Evolutionary conservation across 176 grass and related monocot genomes (phyloP).

Genomic region (Avena atlantica): DNA sequence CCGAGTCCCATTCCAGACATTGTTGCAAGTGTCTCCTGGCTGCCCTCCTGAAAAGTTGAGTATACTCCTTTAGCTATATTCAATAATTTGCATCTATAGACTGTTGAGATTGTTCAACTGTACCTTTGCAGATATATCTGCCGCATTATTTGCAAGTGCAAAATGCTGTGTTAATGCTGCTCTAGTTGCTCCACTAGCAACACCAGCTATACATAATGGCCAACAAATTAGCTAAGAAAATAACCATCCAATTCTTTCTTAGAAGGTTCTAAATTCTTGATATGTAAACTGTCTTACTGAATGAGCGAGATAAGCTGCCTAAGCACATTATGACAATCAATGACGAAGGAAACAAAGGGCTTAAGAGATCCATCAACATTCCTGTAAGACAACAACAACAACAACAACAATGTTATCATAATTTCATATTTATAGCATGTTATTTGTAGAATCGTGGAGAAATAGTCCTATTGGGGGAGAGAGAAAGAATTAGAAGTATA

Average conservation of each 20-base stretch:
- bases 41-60: constrained; percentile 76
- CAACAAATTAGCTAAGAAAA: constrained; percentile 28
- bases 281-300: constrained; percentile 76
- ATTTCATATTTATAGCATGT: constrained; percentile 8
- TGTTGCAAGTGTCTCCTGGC: constrained; percentile 96
- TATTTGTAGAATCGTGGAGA: background rate
- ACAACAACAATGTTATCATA: constrained; percentile 11
- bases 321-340: constrained; percentile 87
- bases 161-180: constrained; percentile 96
- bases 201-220: constrained; percentile 65
- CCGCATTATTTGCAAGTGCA: constrained; percentile 87
- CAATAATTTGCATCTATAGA: constrained; percentile 32
- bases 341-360: constrained; percentile 94
- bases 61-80: constrained; percentile 39
- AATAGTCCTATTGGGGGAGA: background rate
- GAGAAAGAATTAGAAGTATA: background rate
- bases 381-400: constrained; percentile 62
- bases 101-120: constrained; percentile 3
- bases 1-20: constrained; percentile 92
- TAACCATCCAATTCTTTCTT: constrained; percentile 15
- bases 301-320: constrained; percentile 90
- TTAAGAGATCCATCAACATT: constrained; percentile 98
- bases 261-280: constrained; percentile 7
- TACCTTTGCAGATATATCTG: constrained; percentile 98
- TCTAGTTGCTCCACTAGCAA: constrained; percentile 97